phyloP scores from a whole-genome alignment of 139 green algal genomes.

The Tetradesmus lagerheimii region DNA sequence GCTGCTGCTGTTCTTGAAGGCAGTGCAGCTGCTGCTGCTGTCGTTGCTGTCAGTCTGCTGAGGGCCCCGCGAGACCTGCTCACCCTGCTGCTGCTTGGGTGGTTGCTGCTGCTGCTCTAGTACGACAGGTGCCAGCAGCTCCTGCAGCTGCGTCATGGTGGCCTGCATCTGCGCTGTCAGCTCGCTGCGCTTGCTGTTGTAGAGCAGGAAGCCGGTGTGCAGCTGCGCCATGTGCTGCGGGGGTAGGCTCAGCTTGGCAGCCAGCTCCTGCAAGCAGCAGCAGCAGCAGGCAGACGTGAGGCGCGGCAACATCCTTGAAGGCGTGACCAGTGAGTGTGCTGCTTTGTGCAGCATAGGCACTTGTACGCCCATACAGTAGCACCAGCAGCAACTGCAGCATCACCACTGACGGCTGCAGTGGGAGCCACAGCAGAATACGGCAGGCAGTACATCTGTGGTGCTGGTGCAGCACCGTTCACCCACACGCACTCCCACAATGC shows the following conservation, averaged over 20 bases:
- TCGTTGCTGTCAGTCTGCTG: slow-evolving; percentile 3
- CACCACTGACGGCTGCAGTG: too few species aligned
- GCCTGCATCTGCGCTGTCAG: neutral
- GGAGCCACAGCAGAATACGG: too few species aligned
- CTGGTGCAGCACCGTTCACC: too few species aligned
- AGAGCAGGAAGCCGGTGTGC: neutral
- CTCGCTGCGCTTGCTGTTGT: neutral
- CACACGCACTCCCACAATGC: too few species aligned
- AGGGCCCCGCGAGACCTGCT: neutral
- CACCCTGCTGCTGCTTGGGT: neutral
- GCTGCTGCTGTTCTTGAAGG: neutral
- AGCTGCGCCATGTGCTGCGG: neutral
- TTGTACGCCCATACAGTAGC: too few species aligned
- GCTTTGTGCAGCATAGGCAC: too few species aligned
- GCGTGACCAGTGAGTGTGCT: too few species aligned
- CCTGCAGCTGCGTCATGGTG: neutral
- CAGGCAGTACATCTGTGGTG: too few species aligned
- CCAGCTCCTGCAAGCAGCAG: neutral
- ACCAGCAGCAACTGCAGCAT: too few species aligned
- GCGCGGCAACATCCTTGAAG: too few species aligned
- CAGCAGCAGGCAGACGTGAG: neutral
- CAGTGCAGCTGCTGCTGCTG: neutral
- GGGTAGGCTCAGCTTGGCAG: neutral
- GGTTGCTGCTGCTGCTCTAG: neutral
- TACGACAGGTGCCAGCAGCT: neutral